Percentiles rank a stretch among this genome's conserved stretches.
Evolutionary conservation across 2,329 filamentous ascomycete species (phyloP).

Genomic region (Neofusicoccum kwambonambiense): DNA sequence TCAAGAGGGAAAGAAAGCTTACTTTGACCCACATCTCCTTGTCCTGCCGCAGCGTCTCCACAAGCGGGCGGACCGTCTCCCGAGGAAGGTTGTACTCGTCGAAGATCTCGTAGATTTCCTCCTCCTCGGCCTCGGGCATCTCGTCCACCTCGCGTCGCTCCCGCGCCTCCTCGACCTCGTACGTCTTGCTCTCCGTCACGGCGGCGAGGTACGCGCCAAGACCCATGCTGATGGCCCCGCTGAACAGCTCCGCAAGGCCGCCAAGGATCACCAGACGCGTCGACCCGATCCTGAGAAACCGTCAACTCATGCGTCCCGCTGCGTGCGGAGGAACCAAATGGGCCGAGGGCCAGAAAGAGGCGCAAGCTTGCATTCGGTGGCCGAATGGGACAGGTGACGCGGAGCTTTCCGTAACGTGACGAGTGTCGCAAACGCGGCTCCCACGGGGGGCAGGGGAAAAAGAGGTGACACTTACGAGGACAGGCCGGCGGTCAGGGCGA

Average conservation of each 20-base stretch:
- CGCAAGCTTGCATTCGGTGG: no score
- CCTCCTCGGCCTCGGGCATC: conserved; percentile 46
- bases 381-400: neutral
- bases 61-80: conserved; percentile 45
- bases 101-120: conserved; percentile 47
- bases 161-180: conserved; percentile 50
- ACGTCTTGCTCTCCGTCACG: conserved; percentile 54
- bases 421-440: neutral
- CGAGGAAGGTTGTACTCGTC: conserved; percentile 51
- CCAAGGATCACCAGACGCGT: conserved; percentile 50
- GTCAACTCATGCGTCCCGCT: neutral
- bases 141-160: conserved; percentile 47
- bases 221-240: conserved; percentile 75
- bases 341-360: no score
- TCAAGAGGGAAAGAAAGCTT: conserved; percentile 15
- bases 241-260: conserved; percentile 72
- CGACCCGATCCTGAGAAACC: conserved; percentile 21
- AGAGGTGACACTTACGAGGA: conserved; percentile 42
- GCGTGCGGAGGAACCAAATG: no score
- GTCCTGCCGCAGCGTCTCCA: conserved; percentile 51
- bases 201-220: conserved; percentile 71
- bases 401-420: neutral
- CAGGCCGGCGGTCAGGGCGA: conserved; percentile 73
- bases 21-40: conserved; percentile 50
- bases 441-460: neutral